phyloP scores from a whole-genome alignment of 129 eudicot genomes.

The Dittrichia graveolens region DNA sequence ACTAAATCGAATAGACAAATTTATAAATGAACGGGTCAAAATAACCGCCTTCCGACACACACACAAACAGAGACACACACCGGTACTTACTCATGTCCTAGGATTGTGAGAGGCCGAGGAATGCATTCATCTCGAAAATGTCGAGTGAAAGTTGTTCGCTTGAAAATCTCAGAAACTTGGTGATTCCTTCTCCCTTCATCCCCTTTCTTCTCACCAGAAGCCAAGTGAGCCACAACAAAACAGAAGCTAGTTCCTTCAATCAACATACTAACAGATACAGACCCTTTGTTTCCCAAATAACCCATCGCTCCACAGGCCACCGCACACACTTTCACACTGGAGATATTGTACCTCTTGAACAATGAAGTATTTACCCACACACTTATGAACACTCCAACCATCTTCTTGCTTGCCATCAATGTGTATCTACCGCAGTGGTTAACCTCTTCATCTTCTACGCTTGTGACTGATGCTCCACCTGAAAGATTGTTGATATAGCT shows the following conservation, averaged over 20 bases:
- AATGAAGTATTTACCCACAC: conserved; percentile 73
- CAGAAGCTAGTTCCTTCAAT: conserved; percentile 85
- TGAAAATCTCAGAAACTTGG: conserved; percentile 83
- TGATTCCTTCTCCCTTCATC: conserved; percentile 82
- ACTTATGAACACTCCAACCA: conserved; percentile 91
- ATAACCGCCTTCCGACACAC: neutral
- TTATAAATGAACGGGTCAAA: neutral
- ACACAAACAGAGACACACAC: no score
- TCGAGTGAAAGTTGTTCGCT: conserved; percentile 62
- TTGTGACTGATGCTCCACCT: conserved; percentile 26
- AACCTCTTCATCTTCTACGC: conserved; percentile 31
- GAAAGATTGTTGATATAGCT: conserved; percentile 30
- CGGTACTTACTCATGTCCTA: conserved; percentile 99
- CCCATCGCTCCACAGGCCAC: conserved; percentile 93
- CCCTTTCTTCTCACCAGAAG: conserved; percentile 93
- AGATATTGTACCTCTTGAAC: conserved; percentile 51
- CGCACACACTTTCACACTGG: conserved; percentile 69
- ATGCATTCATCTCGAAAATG: conserved; percentile 42
- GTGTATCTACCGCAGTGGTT: conserved; percentile 50
- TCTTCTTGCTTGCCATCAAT: conserved; percentile 85
- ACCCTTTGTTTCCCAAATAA: conserved; percentile 92
- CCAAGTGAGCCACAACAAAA: conserved; percentile 83
- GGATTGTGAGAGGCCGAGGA: conserved; percentile 69
- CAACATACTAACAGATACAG: conserved; percentile 80
- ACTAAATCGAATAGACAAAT: neutral